A percentile compares a stretch with the other conserved stretches of the same genome.
These are phyloP conservation scores for Pseudophaeomoniella oleicola DNA, from an alignment of 2,329 filamentous ascomycete species.

Conservation along the genomic window DNA sequence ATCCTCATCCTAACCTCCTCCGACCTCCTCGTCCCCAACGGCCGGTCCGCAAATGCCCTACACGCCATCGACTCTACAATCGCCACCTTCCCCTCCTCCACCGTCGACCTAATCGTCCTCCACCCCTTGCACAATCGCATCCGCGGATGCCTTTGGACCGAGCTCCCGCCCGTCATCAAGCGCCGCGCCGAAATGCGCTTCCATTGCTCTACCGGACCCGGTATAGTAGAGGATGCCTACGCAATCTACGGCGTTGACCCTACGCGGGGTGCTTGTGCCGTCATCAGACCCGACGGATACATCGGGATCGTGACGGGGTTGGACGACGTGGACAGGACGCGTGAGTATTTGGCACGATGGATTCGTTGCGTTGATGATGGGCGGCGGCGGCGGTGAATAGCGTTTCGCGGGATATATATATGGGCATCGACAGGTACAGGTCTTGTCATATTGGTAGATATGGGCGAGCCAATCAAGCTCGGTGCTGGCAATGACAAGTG, in stretches of 20 bases:
- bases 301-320: not conserved
- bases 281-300: slow-evolving; percentile 22
- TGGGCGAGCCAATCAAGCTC: too few relatives aligned
- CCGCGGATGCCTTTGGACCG: slow-evolving; percentile 18
- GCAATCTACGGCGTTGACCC: slow-evolving; percentile 19
- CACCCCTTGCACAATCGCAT: slow-evolving; percentile 15
- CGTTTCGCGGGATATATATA: too few relatives aligned
- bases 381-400: too few relatives aligned
- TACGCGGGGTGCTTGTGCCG: slow-evolving; percentile 16
- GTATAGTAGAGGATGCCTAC: slow-evolving; percentile 20
- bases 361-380: too few relatives aligned
- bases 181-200: slow-evolving; percentile 20
- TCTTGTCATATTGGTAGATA: too few relatives aligned
- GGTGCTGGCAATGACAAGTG: too few relatives aligned
- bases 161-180: slow-evolving; percentile 17
- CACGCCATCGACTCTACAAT: not conserved
- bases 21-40: not conserved
- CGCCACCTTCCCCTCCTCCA: not conserved
- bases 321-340: not conserved
- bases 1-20: not conserved
- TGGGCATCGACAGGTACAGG: too few relatives aligned
- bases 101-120: slow-evolving; percentile 20
- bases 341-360: not conserved
- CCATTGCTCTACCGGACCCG: slow-evolving; percentile 10
- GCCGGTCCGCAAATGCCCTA: not conserved